These are phyloP conservation scores for Rhizodiscina lignyota DNA, from an alignment of 495 filamentous ascomycete genomes.

Conservation along the genomic window DNA sequence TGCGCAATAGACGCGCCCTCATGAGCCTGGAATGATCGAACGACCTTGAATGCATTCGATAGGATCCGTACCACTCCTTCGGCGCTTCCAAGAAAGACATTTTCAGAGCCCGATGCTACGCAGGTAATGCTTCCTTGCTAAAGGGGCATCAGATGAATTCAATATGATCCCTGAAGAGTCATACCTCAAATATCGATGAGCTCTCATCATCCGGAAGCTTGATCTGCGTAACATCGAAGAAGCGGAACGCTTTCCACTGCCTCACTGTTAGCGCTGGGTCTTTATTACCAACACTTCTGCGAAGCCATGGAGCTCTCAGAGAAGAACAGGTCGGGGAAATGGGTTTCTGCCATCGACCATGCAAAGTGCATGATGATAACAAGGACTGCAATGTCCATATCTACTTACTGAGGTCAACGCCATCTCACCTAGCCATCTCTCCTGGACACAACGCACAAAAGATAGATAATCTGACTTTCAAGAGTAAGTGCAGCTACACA, in stretches of 20 bases:
- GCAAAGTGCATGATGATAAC: too few species aligned
- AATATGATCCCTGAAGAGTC: conserved; percentile 15
- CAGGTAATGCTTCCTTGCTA: conserved; percentile 42
- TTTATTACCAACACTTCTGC: too few species aligned
- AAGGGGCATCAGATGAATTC: not conserved
- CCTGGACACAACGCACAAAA: too few species aligned
- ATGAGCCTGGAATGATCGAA: conserved; percentile 73
- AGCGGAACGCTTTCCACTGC: conserved; percentile 99
- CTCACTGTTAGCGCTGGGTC: too few species aligned
- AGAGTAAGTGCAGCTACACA: too few species aligned
- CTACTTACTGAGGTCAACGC: too few species aligned
- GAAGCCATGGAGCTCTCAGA: too few species aligned
- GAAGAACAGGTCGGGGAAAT: too few species aligned
- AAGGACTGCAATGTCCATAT: too few species aligned
- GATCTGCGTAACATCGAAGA: conserved; percentile 87
- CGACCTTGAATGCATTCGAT: conserved; percentile 69
- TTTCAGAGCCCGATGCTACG: conserved; percentile 76
- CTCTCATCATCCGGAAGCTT: conserved; percentile 58
- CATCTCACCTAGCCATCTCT: too few species aligned
- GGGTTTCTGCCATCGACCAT: too few species aligned
- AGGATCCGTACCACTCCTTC: conserved; percentile 78
- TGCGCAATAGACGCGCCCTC: conserved; percentile 72
- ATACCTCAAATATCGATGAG: conserved; percentile 43
- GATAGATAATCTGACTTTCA: too few species aligned
- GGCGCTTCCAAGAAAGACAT: conserved; percentile 70